Conservation (phyloP, 495 filamentous ascomycete species). For the Pseudoneurospora amorphoporcata region DNA sequence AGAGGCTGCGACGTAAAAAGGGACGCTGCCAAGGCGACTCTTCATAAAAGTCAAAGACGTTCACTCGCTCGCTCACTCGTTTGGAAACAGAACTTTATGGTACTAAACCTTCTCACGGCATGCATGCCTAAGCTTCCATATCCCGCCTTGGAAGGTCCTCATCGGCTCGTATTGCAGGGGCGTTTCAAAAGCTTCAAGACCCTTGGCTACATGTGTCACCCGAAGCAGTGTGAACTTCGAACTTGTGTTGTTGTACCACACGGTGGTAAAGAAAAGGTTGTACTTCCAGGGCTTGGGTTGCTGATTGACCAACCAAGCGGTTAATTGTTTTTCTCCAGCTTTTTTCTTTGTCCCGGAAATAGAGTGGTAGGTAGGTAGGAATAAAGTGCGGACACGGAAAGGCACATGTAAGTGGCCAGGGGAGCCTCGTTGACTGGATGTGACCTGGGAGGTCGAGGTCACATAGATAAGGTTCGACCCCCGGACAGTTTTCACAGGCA, state of each 20-base stretch:
- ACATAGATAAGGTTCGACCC: background rate
- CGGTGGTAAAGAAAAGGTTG: background rate
- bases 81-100: background rate
- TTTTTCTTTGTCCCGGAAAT: background rate
- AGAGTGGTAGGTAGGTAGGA: background rate
- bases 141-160: background rate
- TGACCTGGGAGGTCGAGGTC: background rate
- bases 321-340: background rate
- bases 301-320: background rate
- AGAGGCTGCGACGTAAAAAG: background rate
- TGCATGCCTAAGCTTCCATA: background rate
- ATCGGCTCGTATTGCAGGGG: background rate
- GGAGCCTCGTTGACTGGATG: background rate
- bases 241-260: background rate
- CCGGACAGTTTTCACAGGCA: background rate
- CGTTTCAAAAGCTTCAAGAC: background rate
- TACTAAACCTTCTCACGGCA: background rate
- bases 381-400: background rate
- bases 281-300: background rate
- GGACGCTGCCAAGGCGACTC: background rate
- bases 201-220: background rate
- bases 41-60: background rate
- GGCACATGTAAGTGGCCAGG: background rate
- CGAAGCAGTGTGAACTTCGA: background rate
- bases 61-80: background rate